Evolutionary conservation across 768 basidiomycete species (phyloP), one percentile per base, ranked within the genome.

Genomic region (Hemileccinum impolitum): DNA sequence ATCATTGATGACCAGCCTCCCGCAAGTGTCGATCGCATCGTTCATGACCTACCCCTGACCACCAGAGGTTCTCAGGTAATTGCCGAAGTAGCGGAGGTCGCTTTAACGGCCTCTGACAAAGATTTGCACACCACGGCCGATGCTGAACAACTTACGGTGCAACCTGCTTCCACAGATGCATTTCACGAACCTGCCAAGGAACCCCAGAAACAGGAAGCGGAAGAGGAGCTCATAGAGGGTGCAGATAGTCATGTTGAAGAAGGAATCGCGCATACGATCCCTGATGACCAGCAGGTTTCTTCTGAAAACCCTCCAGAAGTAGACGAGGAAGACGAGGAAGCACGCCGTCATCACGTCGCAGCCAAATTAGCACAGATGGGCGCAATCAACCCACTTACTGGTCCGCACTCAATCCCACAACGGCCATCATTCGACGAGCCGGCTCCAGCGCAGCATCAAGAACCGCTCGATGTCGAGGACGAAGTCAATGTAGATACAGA

Each of bases 361-460:
- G 84, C 81, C 51, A 72, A 68, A 18, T 60, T 81, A 32, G 80
- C 82, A 7, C 78, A 80, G 65, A 81, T 81, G 71, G 87, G 85
- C 14, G 76, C 78, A 54, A 68, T 76, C 70, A 72, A 84, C 56
- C 80, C 84, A 3, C 75, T 84, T 45, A 68, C 72, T 8, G 66
- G 71, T 13, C 72, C 61, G 25, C 66, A 70, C 21, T 61, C 57
- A 9, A 13, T 56, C 26, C 43, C 53, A 5, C 61, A 56, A 13
- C 64, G 47, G 50, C 40, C 42, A 6, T 50, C 60, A 3, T 18
- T 61, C 48, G 45, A 51, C 14, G 59, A 61, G 39, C 43, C 37
- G 1, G 41, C 32, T 14, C 10, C 21, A n/a, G 31, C 7, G 3
- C 40, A 18, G 17, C 36, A 41, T 2, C 21, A 55, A 35, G 54